These are phyloP conservation scores for Sphaerobolus stellatus DNA, from an alignment of 1,284 basidiomycete species.

Conservation along the genomic window DNA sequence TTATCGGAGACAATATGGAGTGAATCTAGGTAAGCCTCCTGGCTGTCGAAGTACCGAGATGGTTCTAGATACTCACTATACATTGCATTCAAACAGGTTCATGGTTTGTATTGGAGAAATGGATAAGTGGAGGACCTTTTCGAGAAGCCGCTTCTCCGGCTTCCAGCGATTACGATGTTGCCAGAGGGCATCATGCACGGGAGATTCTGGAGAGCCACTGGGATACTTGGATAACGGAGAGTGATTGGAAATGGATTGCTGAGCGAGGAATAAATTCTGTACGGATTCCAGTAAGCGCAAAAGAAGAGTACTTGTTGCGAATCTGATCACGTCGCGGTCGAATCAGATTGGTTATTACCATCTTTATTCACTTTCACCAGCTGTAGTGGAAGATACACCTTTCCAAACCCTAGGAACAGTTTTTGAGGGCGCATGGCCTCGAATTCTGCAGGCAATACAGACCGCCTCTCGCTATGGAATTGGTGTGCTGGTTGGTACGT, in stretches of 20 bases:
- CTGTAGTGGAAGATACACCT: conserved; percentile 70
- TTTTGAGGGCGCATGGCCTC: conserved; percentile 72
- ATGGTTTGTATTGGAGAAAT: conserved; percentile 78
- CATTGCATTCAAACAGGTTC: conserved; percentile 57
- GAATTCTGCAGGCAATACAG: conserved; percentile 67
- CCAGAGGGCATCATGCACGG: conserved; percentile 59
- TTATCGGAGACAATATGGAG: conserved; percentile 76
- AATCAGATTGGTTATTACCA: conserved; percentile 79
- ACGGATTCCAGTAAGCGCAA: conserved; percentile 68
- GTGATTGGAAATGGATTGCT: conserved; percentile 74
- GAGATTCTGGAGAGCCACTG: conserved; percentile 74
- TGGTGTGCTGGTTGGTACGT: conserved; percentile 76
- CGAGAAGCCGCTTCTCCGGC: conserved; percentile 51
- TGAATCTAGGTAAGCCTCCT: conserved; percentile 68
- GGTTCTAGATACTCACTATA: conserved; percentile 1
- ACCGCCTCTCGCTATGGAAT: conserved; percentile 62
- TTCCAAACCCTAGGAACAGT: conserved; percentile 59
- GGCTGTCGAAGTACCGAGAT: background rate
- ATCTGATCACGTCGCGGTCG: background rate
- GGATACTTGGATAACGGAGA: conserved; percentile 73
- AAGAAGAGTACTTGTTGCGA: background rate
- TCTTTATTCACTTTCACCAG: conserved; percentile 57
- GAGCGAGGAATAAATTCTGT: conserved; percentile 80
- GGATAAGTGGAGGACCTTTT: conserved; percentile 66
- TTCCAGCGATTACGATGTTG: conserved; percentile 77